These are phyloP conservation scores for Penicillium sp. DNA, from an alignment of 2,329 filamentous ascomycete species.

Conservation along the genomic window DNA sequence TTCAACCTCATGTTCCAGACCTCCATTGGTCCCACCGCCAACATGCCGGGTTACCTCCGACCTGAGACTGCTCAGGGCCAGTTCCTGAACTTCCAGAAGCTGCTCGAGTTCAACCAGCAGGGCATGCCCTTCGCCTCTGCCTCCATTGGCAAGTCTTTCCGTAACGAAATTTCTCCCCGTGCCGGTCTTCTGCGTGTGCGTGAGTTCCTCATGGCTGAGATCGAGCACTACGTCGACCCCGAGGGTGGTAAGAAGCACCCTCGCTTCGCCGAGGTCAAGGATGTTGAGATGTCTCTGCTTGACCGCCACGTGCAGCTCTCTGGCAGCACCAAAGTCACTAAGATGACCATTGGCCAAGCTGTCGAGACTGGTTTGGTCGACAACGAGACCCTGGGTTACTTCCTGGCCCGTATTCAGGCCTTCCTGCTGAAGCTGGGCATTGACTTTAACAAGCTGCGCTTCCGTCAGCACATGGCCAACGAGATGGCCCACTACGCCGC, in stretches of 20 bases:
- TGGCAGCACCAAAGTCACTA: slow-evolving; percentile 75
- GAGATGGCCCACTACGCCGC: slow-evolving; percentile 92
- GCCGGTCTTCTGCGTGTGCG: slow-evolving; percentile 89
- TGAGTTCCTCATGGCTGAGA: slow-evolving; percentile 98
- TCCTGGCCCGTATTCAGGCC: slow-evolving; percentile 87
- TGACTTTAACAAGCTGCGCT: slow-evolving; percentile 84
- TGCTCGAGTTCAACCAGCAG: slow-evolving; percentile 94
- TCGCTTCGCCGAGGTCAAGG: slow-evolving; percentile 81
- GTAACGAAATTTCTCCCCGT: slow-evolving; percentile 95
- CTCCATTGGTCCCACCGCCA: slow-evolving; percentile 87
- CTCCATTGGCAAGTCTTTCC: slow-evolving; percentile 95
- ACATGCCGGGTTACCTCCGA: slow-evolving; percentile 79
- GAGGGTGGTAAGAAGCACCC: slow-evolving; percentile 91
- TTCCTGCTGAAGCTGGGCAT: slow-evolving; percentile 89
- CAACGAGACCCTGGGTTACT: slow-evolving; percentile 98
- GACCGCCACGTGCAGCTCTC: slow-evolving; percentile 82
- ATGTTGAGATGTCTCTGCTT: slow-evolving; percentile 80
- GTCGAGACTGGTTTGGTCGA: slow-evolving; percentile 82
- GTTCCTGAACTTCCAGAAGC: slow-evolving; percentile 94
- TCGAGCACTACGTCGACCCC: slow-evolving; percentile 97
- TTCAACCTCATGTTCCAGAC: slow-evolving; percentile 99
- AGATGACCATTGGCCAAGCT: slow-evolving; percentile 79
- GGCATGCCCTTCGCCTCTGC: slow-evolving; percentile 97
- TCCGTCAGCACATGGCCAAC: slow-evolving; percentile 94
- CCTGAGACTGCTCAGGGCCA: slow-evolving; percentile 98